Evolutionary conservation across 768 basidiomycete genomes (phyloP).

Genomic region (Auriscalpium microsporum): DNA sequence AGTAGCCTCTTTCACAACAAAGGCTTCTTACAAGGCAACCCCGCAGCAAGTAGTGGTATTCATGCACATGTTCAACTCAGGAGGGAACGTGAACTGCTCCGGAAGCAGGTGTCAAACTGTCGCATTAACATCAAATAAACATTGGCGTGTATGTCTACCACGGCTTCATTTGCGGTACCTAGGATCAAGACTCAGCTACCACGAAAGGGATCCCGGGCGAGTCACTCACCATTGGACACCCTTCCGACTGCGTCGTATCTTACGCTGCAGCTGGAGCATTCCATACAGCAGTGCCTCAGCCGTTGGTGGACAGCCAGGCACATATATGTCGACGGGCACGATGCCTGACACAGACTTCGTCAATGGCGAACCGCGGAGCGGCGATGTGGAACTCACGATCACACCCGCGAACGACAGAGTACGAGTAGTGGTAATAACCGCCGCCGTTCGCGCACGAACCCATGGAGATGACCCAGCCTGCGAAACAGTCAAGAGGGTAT

Average conservation of each 20-base stretch:
- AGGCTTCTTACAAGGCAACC: too few species aligned
- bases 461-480: conserved; percentile 99
- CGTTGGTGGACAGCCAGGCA: conserved; percentile 89
- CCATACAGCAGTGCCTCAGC: conserved; percentile 97
- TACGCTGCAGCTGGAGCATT: conserved; percentile 93
- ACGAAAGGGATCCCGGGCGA: neutral
- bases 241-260: conserved; percentile 87
- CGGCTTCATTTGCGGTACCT: conserved; percentile 13
- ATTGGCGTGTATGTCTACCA: neutral
- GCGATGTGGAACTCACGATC: conserved; percentile 57
- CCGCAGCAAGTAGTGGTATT: too few species aligned
- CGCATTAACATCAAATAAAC: neutral
- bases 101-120: neutral
- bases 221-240: conserved; percentile 72
- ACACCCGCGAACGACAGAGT: conserved; percentile 96
- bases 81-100: neutral
- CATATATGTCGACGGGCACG: conserved; percentile 97
- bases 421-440: conserved; percentile 96
- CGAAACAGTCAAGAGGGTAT: neutral
- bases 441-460: conserved; percentile 99
- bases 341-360: conserved; percentile 48
- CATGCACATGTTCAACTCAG: too few species aligned
- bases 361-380: conserved; percentile 5
- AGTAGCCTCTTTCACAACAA: too few species aligned
- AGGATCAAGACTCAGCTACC: neutral